These are phyloP conservation scores for Tuber brumale DNA, from an alignment of 495 filamentous ascomycete genomes.

Conservation along the genomic window DNA sequence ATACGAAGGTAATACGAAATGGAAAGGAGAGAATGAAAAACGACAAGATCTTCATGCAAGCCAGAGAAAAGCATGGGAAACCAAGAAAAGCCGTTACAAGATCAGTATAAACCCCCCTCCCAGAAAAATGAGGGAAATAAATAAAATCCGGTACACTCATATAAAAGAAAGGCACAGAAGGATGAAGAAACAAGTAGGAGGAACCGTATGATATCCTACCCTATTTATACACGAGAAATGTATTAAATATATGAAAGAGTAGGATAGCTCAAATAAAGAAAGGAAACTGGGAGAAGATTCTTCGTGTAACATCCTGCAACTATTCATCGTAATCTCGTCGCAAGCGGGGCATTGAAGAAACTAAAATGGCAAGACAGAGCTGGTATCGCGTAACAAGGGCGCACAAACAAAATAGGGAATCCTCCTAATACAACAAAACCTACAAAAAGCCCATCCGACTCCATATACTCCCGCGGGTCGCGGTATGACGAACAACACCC, in stretches of 20 bases:
- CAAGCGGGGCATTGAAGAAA: neutral
- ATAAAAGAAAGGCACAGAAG: constrained; percentile 25
- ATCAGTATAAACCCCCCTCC: constrained; percentile 29
- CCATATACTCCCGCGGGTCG: neutral
- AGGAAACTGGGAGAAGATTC: neutral
- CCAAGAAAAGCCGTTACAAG: constrained; percentile 24
- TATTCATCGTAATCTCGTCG: neutral
- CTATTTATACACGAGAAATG: constrained; percentile 35
- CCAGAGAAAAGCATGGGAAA: constrained; percentile 35
- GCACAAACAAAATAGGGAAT: neutral
- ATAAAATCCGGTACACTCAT: constrained; percentile 14
- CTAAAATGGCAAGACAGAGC: neutral
- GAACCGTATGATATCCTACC: constrained; percentile 15
- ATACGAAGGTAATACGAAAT: constrained; percentile 15
- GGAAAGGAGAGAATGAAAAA: constrained; percentile 31
- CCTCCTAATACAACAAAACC: neutral
- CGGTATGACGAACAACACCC: constrained; percentile 9
- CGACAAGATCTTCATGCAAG: constrained; percentile 30
- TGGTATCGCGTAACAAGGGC: neutral
- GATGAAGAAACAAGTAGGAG: constrained; percentile 33
- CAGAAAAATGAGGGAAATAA: constrained; percentile 34
- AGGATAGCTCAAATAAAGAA: constrained; percentile 28
- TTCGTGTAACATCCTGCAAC: neutral
- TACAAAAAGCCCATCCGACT: neutral
- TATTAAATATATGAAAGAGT: constrained; percentile 30